Conservation (phyloP, 108 stramenopile species). For the Skeletonema potamos region DNA sequence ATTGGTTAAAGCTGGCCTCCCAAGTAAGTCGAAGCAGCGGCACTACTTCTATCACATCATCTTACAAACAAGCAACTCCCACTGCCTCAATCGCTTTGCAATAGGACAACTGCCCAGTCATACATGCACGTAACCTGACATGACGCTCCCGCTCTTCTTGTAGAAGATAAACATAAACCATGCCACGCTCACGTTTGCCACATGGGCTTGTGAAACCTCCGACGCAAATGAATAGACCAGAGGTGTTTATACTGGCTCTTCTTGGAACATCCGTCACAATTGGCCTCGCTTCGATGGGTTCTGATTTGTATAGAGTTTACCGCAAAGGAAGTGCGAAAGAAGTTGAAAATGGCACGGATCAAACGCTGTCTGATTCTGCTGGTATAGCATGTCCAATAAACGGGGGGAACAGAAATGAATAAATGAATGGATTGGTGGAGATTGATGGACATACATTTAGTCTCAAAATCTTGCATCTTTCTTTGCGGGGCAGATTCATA, state of each 20-base stretch:
- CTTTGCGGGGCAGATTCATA: conserved; percentile 6
- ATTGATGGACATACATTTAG: too few species aligned
- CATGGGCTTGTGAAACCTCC: conserved; percentile 4
- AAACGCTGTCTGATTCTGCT: neutral
- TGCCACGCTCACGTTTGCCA: neutral
- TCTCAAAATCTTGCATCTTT: neutral
- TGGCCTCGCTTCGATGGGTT: conserved; percentile 28
- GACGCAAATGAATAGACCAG: conserved; percentile 33
- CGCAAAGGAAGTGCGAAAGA: neutral
- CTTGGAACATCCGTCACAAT: conserved; percentile 30
- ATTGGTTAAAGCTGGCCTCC: too few species aligned
- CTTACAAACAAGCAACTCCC: too few species aligned
- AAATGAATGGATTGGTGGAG: too few species aligned
- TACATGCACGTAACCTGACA: neutral
- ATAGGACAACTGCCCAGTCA: too few species aligned
- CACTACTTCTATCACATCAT: too few species aligned
- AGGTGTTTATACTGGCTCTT: conserved; percentile 21
- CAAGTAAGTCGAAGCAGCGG: too few species aligned
- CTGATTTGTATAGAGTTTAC: conserved; percentile 13
- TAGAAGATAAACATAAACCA: neutral
- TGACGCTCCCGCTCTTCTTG: too few species aligned
- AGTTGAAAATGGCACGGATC: neutral
- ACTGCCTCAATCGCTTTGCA: too few species aligned
- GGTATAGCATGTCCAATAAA: conserved; percentile 19
- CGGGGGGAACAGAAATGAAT: conserved; percentile 14